Base-by-base conservation (phyloP, 2,329 filamentous ascomycete genomes). In the Emergomyces pasteurianus region DNA sequence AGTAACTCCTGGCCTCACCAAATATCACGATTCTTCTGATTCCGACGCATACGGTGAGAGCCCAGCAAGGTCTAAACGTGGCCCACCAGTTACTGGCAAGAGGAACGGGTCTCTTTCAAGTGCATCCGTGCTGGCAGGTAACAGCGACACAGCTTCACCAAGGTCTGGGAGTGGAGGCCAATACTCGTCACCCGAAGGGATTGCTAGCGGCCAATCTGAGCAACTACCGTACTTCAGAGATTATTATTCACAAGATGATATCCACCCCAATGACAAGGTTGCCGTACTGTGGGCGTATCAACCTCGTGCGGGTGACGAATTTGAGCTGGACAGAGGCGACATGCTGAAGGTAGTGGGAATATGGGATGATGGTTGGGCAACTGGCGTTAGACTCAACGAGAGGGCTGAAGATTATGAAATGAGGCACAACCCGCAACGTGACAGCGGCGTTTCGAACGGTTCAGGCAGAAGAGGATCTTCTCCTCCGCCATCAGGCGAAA, bases 351-450 rank as follows among this genome's bases (percentile, higher is more conserved):
- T 99, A 16, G 88, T 97, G 38, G 94, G 94, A 64, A 99, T 99
- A 66, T 99, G 94, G 94, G 94, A 99, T 70, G 94, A 99, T 72
- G 94, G 94, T 54, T 99, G 94, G 94, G 94, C 94, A 12, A 99
- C 94, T 1, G 94, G 94, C 68, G 83, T 96, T 60, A 81, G 95
- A 71, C 78, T 95, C 60, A 82, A 87, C 59, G 89, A 95, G 68
- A 83, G 85, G 60, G 91, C 91, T 2, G 92, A 97, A 63, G 90
- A 96, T 65, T 96, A 90, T 86, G 89, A 95, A 67, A 81, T 83
- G 50, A 83, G 87, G 65, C 83, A 85, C 68, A 86, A 89, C 69
- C 79, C 85, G 40, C 91, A 95, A 71, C 85, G 94, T 63, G 94
- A 99, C 75, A 97, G 92, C 69, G 94, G 94, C 61, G 89, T 97